A percentile compares a stretch with the other conserved stretches of the same genome.
Evolutionary conservation across 2,329 filamentous ascomycete genomes (phyloP).

Genomic region (Exophiala sideris): DNA sequence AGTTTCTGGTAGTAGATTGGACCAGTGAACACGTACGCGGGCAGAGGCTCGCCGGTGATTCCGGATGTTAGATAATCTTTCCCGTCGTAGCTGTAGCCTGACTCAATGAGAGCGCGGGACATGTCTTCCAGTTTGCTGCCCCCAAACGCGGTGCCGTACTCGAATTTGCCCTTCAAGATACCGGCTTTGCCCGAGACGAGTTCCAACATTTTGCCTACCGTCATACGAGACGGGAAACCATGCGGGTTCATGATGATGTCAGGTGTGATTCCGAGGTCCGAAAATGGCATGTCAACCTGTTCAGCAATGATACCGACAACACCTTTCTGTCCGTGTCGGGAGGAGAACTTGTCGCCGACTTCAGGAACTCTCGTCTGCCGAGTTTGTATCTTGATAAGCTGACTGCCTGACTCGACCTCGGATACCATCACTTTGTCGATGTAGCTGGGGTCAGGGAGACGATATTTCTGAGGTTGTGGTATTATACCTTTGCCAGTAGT

Average conservation of each 20-base stretch:
- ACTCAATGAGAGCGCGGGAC: constrained; percentile 75
- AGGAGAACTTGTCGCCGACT: constrained; percentile 97
- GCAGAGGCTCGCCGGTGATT: constrained; percentile 88
- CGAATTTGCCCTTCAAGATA: constrained; percentile 75
- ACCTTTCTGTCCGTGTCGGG: constrained; percentile 96
- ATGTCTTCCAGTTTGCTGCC: constrained; percentile 84
- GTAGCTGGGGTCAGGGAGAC: constrained; percentile 77
- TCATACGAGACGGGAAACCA: constrained; percentile 99
- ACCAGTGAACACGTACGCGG: constrained; percentile 96
- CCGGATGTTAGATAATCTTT: constrained; percentile 96
- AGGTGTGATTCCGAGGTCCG: constrained; percentile 82
- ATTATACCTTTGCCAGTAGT: constrained; percentile 13
- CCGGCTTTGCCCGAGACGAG: constrained; percentile 92
- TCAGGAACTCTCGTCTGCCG: constrained; percentile 94
- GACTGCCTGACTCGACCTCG: constrained; percentile 78
- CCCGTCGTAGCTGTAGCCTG: constrained; percentile 93
- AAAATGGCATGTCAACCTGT: constrained; percentile 95
- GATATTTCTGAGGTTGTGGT: constrained; percentile 63
- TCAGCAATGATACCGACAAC: constrained; percentile 95
- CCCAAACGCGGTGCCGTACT: constrained; percentile 87
- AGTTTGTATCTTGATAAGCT: constrained; percentile 89
- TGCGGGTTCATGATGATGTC: constrained; percentile 99
- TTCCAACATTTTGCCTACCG: constrained; percentile 95
- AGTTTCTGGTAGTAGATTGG: constrained; percentile 99
- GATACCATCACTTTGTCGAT: constrained; percentile 97